Conservation (phyloP, 306 rosid genomes). For the Canavalia gladiata region DNA sequence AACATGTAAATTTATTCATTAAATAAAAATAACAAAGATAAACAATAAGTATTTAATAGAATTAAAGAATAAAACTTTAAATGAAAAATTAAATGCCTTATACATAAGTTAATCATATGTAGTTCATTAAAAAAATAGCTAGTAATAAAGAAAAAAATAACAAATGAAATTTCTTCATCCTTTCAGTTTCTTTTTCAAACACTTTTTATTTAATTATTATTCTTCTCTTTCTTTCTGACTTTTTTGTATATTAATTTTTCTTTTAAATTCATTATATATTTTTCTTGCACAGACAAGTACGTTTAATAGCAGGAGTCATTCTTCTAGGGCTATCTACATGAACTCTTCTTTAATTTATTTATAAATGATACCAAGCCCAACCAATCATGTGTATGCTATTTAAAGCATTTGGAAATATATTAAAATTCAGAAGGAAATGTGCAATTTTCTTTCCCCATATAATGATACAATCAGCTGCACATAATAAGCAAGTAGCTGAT, state of each 20-base stretch:
- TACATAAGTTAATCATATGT: not conserved
- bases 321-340: conserved; percentile 3
- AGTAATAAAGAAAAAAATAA: not conserved
- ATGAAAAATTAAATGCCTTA: too few species aligned
- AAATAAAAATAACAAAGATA: too few species aligned
- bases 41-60: too few species aligned
- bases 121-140: not conserved
- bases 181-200: not conserved
- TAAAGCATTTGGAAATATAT: conserved; percentile 3
- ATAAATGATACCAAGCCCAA: not conserved
- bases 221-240: not conserved
- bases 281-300: not conserved
- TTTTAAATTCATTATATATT: not conserved
- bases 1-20: too few species aligned
- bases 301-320: not conserved
- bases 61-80: too few species aligned
- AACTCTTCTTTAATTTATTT: not conserved
- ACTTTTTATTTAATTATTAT: not conserved
- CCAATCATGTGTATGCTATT: not conserved
- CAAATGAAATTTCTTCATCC: not conserved
- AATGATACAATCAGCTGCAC: not conserved
- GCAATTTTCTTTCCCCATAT: conserved; percentile 20
- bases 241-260: not conserved
- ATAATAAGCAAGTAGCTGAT: not conserved
- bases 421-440: not conserved